Percentiles rank a stretch among this genome's conserved stretches.
These are phyloP conservation scores for Talaromyces sp. DNA, from an alignment of 2,329 filamentous ascomycete genomes.

Conservation along the genomic window DNA sequence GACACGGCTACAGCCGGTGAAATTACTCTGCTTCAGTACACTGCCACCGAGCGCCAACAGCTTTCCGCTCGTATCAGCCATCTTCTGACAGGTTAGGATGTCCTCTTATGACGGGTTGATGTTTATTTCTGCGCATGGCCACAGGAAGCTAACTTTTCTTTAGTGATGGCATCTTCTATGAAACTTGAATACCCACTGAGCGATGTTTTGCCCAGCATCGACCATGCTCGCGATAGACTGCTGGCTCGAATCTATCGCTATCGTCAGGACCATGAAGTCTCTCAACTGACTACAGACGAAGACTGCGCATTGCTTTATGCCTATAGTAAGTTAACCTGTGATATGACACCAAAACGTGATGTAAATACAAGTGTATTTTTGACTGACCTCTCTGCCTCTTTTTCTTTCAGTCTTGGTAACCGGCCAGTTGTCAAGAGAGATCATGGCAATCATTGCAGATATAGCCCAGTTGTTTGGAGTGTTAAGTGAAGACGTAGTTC, in stretches of 20 bases:
- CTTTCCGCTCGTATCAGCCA: conserved; percentile 90
- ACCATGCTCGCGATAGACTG: conserved; percentile 76
- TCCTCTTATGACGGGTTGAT: background rate
- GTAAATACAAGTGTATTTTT: no score
- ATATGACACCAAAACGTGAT: background rate
- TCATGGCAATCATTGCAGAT: conserved; percentile 56
- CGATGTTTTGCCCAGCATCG: conserved; percentile 82
- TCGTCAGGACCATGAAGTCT: conserved; percentile 65
- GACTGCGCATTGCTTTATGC: conserved; percentile 94
- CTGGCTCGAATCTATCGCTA: conserved; percentile 88
- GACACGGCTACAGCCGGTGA: conserved; percentile 76
- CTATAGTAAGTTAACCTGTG: conserved; percentile 62
- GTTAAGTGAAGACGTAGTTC: conserved; percentile 63
- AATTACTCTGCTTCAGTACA: conserved; percentile 76
- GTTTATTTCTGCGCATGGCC: background rate
- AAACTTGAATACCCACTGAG: conserved; percentile 93
- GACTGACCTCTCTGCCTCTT: no score
- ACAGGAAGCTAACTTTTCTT: conserved; percentile 48
- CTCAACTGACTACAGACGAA: conserved; percentile 50
- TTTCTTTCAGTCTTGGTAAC: conserved; percentile 59
- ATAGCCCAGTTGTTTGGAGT: conserved; percentile 64
- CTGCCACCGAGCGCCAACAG: conserved; percentile 74
- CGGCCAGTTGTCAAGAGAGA: conserved; percentile 60
- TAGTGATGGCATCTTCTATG: conserved; percentile 85
- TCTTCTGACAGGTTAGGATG: conserved; percentile 62